A percentile compares a stretch with the other conserved stretches of the same genome.
These are phyloP conservation scores for Globisporangium uncinulatum DNA, from an alignment of 352 stramenopile genomes.

Conservation along the genomic window DNA sequence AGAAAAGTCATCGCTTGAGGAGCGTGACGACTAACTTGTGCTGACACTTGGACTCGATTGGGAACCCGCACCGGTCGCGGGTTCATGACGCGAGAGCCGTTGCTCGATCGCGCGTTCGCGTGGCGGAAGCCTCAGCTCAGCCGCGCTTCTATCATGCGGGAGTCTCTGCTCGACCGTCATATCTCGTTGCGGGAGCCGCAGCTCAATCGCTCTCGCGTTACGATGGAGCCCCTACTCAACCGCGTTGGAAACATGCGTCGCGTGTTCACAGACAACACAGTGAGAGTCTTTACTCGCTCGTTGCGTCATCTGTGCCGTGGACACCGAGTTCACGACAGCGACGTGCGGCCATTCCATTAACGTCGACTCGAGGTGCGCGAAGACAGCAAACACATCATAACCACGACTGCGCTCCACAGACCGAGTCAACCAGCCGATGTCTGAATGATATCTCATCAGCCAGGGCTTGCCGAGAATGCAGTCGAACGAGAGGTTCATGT, in stretches of 20 bases:
- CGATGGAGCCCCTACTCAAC: background rate
- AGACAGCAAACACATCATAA: constrained; percentile 7
- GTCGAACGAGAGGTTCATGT: too few species aligned
- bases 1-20: background rate
- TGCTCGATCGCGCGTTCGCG: background rate
- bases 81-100: background rate
- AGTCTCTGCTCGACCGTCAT: background rate
- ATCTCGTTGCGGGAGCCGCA: constrained; percentile 2
- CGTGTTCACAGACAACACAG: background rate
- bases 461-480: too few species aligned
- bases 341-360: constrained; percentile 1
- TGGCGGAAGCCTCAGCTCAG: background rate
- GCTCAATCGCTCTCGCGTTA: constrained; percentile 5
- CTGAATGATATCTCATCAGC: too few species aligned
- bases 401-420: constrained; percentile 8
- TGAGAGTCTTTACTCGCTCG: background rate
- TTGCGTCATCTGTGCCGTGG: background rate
- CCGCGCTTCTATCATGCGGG: too few species aligned
- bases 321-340: constrained; percentile 16
- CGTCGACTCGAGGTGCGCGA: background rate
- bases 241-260: background rate
- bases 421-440: constrained; percentile 6
- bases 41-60: background rate
- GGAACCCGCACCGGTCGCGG: background rate
- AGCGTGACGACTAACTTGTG: background rate